Conservation (phyloP, 1,284 basidiomycete species). For the Grifola frondosa region DNA sequence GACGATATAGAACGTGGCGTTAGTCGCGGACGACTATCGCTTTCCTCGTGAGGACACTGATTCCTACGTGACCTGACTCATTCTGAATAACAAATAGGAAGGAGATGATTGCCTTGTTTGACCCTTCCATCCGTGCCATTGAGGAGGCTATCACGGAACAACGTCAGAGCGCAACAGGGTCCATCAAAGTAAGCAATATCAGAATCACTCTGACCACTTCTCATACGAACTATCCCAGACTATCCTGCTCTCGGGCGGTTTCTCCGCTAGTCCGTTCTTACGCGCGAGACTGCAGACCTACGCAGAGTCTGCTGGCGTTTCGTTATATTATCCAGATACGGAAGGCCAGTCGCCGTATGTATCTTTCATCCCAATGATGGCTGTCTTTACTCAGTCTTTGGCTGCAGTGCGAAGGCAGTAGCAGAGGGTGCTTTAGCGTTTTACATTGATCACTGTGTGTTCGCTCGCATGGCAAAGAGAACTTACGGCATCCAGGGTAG, state of each 20-base stretch:
- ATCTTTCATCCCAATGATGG: neutral
- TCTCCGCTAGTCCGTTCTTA: slow-evolving; percentile 40
- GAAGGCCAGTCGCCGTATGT: slow-evolving; percentile 38
- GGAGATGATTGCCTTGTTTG: slow-evolving; percentile 40
- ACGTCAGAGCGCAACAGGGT: slow-evolving; percentile 2
- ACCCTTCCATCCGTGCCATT: slow-evolving; percentile 38
- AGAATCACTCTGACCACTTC: neutral
- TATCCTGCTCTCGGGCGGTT: slow-evolving; percentile 41
- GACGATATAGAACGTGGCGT: slow-evolving; percentile 38
- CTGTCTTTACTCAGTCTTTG: neutral
- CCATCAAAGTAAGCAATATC: slow-evolving; percentile 3
- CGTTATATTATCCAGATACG: slow-evolving; percentile 44
- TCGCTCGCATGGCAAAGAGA: slow-evolving; percentile 32
- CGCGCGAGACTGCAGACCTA: slow-evolving; percentile 28
- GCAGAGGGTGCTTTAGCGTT: slow-evolving; percentile 37
- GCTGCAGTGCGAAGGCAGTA: slow-evolving; percentile 31
- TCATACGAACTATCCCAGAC: slow-evolving; percentile 21
- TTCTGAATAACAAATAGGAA: slow-evolving; percentile 15
- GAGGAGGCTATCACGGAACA: slow-evolving; percentile 35
- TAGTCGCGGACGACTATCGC: slow-evolving; percentile 39
- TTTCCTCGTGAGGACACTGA: slow-evolving; percentile 33
- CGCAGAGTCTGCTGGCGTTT: slow-evolving; percentile 31
- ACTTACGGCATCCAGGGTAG: slow-evolving; percentile 36
- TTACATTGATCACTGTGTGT: slow-evolving; percentile 37
- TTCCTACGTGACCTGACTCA: neutral